Evolutionary conservation across 179 eudicot species (phyloP).

Genomic region (Kewa caespitosa): DNA sequence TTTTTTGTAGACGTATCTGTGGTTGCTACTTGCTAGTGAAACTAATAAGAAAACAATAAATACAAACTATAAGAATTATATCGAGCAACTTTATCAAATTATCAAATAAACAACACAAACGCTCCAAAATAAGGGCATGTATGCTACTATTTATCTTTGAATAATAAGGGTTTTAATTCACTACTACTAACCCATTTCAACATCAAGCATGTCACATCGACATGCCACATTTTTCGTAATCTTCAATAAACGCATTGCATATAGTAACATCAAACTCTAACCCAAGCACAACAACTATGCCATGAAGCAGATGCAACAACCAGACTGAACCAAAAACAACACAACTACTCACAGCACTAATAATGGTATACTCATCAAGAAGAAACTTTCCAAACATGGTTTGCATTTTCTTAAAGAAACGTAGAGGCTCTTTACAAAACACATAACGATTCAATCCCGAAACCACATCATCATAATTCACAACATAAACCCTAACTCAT

Average conservation of each 20-base stretch:
- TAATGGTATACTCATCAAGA: constrained; percentile 59
- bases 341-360: constrained; percentile 48
- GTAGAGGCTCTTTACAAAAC: constrained; percentile 38
- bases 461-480: constrained; percentile 55
- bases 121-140: too few species aligned
- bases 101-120: too few species aligned
- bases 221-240: constrained; percentile 64
- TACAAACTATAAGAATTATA: too few species aligned
- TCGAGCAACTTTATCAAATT: too few species aligned
- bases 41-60: too few species aligned
- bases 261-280: constrained; percentile 39
- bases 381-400: constrained; percentile 24
- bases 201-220: too few species aligned
- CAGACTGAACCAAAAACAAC: constrained; percentile 38
- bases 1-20: too few species aligned
- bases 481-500: too few species aligned
- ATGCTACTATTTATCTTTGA: too few species aligned
- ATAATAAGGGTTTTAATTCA: too few species aligned
- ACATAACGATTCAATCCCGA: constrained; percentile 55
- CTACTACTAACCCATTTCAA: too few species aligned
- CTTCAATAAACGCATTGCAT: constrained; percentile 60
- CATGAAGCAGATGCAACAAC: constrained; percentile 54
- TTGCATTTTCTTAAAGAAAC: constrained; percentile 48
- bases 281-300: constrained; percentile 42
- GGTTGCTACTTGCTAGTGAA: too few species aligned